These are phyloP conservation scores for Fusarium oxysporum DNA, from an alignment of 2,329 filamentous ascomycete species.

Conservation along the genomic window DNA sequence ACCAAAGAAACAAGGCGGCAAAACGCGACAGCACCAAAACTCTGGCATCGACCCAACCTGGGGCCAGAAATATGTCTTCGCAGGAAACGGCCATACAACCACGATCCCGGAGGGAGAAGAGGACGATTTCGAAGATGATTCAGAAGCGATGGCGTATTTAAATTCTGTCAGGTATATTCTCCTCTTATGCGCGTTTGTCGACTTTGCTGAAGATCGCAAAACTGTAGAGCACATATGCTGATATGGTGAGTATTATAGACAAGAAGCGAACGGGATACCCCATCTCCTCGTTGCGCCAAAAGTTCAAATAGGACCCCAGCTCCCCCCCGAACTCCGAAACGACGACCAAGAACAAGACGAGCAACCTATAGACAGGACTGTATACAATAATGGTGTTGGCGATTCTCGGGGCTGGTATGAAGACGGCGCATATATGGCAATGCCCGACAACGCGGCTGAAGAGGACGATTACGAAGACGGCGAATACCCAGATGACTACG, in stretches of 20 bases:
- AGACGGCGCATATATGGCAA: constrained; percentile 82
- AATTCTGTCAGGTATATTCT: constrained; percentile 74
- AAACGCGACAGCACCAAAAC: constrained; percentile 56
- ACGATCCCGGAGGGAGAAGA: constrained; percentile 64
- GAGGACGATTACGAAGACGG: constrained; percentile 46
- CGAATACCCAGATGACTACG: constrained; percentile 40
- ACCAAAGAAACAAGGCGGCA: constrained; percentile 47
- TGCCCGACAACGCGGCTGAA: constrained; percentile 56
- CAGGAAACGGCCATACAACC: constrained; percentile 65
- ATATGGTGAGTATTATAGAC: constrained; percentile 69
- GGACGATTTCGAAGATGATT: constrained; percentile 74
- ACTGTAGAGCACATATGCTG: constrained; percentile 52
- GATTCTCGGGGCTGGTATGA: constrained; percentile 75
- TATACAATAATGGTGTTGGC: constrained; percentile 62
- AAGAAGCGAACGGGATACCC: constrained; percentile 80
- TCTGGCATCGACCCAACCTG: constrained; percentile 71
- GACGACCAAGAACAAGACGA: constrained; percentile 45
- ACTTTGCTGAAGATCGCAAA: constrained; percentile 46
- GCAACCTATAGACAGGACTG: constrained; percentile 52
- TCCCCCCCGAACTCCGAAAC: constrained; percentile 53
- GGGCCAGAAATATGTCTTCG: constrained; percentile 79
- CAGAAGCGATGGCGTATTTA: constrained; percentile 77
- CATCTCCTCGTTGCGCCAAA: constrained; percentile 75
- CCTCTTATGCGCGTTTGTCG: not conserved
- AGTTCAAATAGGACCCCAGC: constrained; percentile 63